Conservation (phyloP, 2,329 filamentous ascomycete genomes). For the Domatiomyces catenatus region DNA sequence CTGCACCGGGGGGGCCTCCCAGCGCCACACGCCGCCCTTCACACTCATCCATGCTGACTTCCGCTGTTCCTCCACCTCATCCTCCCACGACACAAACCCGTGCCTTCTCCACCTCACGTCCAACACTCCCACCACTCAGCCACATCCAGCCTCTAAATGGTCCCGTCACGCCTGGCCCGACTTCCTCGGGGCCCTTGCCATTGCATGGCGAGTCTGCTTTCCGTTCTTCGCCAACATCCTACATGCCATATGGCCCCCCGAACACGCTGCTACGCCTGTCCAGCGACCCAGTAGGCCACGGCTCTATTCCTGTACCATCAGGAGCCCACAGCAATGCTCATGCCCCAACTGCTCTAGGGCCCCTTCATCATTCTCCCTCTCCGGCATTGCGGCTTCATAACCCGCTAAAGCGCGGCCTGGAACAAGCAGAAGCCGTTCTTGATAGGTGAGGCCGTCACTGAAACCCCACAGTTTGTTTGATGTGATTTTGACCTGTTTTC, state of each 20-base stretch:
- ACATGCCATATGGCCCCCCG: neutral
- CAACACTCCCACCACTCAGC: neutral
- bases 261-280: neutral
- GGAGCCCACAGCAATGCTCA: neutral
- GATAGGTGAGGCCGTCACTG: neutral
- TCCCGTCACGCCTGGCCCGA: neutral
- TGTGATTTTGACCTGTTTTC: neutral
- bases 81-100: neutral
- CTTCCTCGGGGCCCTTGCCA: neutral
- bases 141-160: neutral
- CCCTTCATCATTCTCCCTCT: neutral
- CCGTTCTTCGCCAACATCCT: neutral
- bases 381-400: neutral
- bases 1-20: neutral
- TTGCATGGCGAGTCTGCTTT: neutral
- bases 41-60: neutral
- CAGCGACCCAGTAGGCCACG: neutral
- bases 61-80: neutral
- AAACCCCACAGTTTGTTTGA: neutral
- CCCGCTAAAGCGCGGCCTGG: neutral
- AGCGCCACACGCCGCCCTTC: neutral
- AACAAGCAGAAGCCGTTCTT: neutral
- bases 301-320: neutral
- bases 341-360: neutral
- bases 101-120: neutral